These are phyloP conservation scores for Mortierella polycephala DNA, from an alignment of 371 early-diverging fungal species.

Conservation along the genomic window DNA sequence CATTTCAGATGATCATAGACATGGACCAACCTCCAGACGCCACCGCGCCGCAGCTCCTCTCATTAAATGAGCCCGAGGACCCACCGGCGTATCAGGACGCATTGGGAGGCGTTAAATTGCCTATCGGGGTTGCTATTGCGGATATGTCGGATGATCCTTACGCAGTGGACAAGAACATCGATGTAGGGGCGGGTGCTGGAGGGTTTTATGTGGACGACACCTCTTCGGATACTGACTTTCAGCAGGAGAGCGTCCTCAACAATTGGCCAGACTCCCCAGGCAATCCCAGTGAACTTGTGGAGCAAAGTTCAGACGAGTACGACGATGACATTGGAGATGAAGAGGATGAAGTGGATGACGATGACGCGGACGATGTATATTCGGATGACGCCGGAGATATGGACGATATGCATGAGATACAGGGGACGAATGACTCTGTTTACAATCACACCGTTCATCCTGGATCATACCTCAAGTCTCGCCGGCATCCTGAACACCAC, in stretches of 20 bases:
- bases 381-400: conserved; percentile 40
- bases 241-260: conserved; percentile 3
- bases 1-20: conserved; percentile 27
- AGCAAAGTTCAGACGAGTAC: conserved; percentile 36
- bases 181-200: conserved; percentile 3
- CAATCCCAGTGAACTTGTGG: conserved; percentile 16
- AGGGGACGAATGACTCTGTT: conserved; percentile 7
- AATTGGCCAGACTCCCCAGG: conserved; percentile 26
- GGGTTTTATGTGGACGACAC: conserved; percentile 17
- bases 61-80: conserved; percentile 17
- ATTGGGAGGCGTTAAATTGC: conserved; percentile 3
- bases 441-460: conserved; percentile 20
- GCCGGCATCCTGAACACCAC: conserved; percentile 17
- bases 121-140: neutral
- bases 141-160: neutral
- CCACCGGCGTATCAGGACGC: conserved; percentile 31
- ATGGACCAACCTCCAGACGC: conserved; percentile 9
- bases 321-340: conserved; percentile 39
- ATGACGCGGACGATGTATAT: conserved; percentile 42
- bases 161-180: neutral
- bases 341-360: conserved; percentile 26
- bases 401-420: conserved; percentile 23
- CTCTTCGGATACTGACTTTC: conserved; percentile 22
- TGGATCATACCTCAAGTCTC: conserved; percentile 38
- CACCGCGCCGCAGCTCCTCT: conserved; percentile 5